Conservation (phyloP, 2,329 filamentous ascomycete species). For the Gaeumannomyces sp. region DNA sequence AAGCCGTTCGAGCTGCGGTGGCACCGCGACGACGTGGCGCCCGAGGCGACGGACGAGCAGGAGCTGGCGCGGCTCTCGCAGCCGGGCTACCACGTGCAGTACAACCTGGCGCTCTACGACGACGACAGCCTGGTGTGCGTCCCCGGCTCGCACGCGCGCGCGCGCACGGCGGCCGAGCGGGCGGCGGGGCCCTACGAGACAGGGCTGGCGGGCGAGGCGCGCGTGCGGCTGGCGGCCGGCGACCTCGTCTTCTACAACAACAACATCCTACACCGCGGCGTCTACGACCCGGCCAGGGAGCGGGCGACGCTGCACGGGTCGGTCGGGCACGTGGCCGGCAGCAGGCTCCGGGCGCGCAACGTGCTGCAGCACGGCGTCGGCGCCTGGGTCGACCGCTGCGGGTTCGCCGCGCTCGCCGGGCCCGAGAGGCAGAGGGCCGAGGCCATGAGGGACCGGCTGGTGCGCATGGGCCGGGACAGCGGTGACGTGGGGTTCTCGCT, state of each 20-base stretch:
- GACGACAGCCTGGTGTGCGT: constrained; percentile 71
- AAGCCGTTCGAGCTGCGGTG: constrained; percentile 68
- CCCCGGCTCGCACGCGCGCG: constrained; percentile 67
- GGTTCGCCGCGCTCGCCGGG: constrained; percentile 35
- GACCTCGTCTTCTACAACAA: constrained; percentile 88
- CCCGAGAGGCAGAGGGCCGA: constrained; percentile 44
- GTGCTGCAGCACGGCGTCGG: constrained; percentile 71
- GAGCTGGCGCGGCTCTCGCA: constrained; percentile 56
- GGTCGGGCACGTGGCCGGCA: constrained; percentile 55
- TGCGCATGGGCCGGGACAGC: constrained; percentile 54
- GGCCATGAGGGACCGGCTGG: constrained; percentile 56
- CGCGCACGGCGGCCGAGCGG: constrained; percentile 65
- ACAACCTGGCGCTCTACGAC: constrained; percentile 75
- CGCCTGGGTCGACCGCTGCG: constrained; percentile 54
- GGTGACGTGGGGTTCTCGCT: constrained; percentile 57
- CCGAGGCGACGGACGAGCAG: constrained; percentile 58
- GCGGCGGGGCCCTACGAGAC: constrained; percentile 58
- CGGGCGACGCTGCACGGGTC: constrained; percentile 68
- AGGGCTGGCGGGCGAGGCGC: constrained; percentile 55
- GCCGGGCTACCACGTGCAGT: constrained; percentile 72
- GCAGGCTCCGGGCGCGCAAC: constrained; percentile 56
- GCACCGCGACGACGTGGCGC: constrained; percentile 78
- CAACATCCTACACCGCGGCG: constrained; percentile 74
- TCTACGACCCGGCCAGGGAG: constrained; percentile 53
- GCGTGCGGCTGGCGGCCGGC: constrained; percentile 62